Base-by-base conservation (phyloP, 139 green algal species). In the Micractinium sp. region DNA sequence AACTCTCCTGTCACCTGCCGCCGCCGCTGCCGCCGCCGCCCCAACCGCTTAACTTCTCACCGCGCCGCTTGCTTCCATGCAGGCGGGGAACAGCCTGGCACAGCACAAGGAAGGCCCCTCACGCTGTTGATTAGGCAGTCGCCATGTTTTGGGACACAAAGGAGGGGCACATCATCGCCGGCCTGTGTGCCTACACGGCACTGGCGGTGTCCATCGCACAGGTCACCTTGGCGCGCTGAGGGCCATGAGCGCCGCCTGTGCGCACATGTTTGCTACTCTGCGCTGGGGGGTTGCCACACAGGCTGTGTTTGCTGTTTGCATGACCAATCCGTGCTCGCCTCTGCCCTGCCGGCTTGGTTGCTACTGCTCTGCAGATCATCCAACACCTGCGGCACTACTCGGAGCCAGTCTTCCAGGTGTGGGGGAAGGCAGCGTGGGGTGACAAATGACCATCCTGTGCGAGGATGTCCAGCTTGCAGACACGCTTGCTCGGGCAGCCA, bases 311-410 rank as follows among this genome's bases (percentile, higher is more conserved):
- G n/a, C 27, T 63, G 63, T 27, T 16, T 14, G 23, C 1, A 12
- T 16, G 27, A 29, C 27, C 16, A 31, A 3, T 39, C 25, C 27
- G 5, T 56, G 5, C 38, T 3, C 1, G 19, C 13, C 14, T 33
- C 22, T 15, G 36, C 3, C 3, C 25, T 33, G 41, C 67, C 69
- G 2, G 7, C 9, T 15, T 12, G 25, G 1, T 71, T 19, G n/a
- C 85, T 56, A 25, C 31, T 81, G 19, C n/a, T 53, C 23, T 92
- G 85, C 96, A 99, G 94, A 99, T 99, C 86, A 81, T 96, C 3
- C 91, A 92, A 39, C 97, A 99, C 89, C 85, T 99, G 16, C 89
- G 94, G 27, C 95, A 98, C 88, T 99, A 99, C 88, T 98, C 96
- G 9, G 92, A 98, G 87, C 98, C 98, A 0, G 85, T 97, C 27